Conservation (phyloP, 352 stramenopile genomes). For the Pythium phragmitis region DNA sequence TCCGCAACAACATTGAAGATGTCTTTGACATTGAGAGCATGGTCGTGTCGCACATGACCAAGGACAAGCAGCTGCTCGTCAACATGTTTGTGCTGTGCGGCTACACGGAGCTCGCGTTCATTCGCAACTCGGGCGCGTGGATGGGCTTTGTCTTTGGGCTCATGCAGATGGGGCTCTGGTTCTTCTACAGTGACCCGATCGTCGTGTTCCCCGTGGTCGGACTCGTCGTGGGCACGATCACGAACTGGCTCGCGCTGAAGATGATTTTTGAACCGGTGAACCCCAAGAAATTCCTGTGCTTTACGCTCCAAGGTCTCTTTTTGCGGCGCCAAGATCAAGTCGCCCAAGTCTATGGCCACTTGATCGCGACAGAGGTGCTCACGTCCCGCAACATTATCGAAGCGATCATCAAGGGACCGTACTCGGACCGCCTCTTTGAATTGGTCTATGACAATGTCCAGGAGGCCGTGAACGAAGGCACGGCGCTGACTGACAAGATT, state of each 20-base stretch:
- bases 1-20: conserved; percentile 94
- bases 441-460: conserved; percentile 89
- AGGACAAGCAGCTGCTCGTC: conserved; percentile 94
- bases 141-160: conserved; percentile 90
- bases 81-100: conserved; percentile 95
- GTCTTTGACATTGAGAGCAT: conserved; percentile 96
- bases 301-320: conserved; percentile 95
- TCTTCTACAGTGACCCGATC: conserved; percentile 75
- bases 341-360: conserved; percentile 82
- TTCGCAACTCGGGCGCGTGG: conserved; percentile 87
- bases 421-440: conserved; percentile 84
- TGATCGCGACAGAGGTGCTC: conserved; percentile 84
- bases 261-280: conserved; percentile 93
- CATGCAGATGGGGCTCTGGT: conserved; percentile 90
- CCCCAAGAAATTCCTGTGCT: conserved; percentile 78
- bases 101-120: conserved; percentile 91
- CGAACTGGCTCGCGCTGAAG: conserved; percentile 95
- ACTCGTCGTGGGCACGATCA: conserved; percentile 94
- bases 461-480: conserved; percentile 78
- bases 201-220: conserved; percentile 92
- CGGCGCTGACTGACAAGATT: conserved; percentile 74
- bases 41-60: conserved; percentile 93
- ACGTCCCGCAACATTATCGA: conserved; percentile 89
- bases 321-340: conserved; percentile 92
- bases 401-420: conserved; percentile 86